Conservation (phyloP, 2,329 filamentous ascomycete genomes). For the Fusarium ramigenum region DNA sequence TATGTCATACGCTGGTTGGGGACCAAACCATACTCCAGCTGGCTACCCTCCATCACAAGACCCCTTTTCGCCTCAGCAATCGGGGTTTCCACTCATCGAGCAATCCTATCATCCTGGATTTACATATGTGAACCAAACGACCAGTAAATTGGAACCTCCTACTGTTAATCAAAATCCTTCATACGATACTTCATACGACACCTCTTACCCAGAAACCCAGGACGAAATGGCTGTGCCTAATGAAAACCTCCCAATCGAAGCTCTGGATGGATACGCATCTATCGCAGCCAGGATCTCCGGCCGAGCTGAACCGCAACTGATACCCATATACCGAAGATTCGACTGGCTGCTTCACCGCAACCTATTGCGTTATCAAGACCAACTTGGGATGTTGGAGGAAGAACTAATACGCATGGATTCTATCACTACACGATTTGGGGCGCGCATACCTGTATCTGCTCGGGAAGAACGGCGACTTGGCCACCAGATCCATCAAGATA, state of each 20-base stretch:
- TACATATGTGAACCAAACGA: constrained; percentile 6
- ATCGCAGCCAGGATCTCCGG: constrained; percentile 63
- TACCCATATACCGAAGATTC: constrained; percentile 84
- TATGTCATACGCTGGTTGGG: constrained; percentile 15
- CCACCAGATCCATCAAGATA: background rate
- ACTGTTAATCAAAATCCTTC: background rate
- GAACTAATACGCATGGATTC: constrained; percentile 76
- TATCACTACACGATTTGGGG: constrained; percentile 58
- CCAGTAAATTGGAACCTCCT: background rate
- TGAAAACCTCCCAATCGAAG: constrained; percentile 51
- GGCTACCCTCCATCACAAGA: constrained; percentile 28
- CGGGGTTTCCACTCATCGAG: background rate
- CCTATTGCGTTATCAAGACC: constrained; percentile 85
- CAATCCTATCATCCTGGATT: constrained; percentile 16
- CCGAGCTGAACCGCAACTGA: constrained; percentile 44
- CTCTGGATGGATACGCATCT: constrained; percentile 69
- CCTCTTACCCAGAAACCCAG: constrained; percentile 1
- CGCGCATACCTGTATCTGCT: constrained; percentile 13
- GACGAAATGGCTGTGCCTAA: constrained; percentile 19
- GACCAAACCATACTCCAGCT: constrained; percentile 10
- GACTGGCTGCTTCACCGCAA: constrained; percentile 83
- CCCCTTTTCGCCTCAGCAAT: constrained; percentile 11
- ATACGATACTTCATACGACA: constrained; percentile 11
- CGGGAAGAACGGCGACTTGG: constrained; percentile 12
- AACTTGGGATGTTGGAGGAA: constrained; percentile 82